Evolutionary conservation across 305 asterid genomes (phyloP).

Genomic region (Striga hermonthica): DNA sequence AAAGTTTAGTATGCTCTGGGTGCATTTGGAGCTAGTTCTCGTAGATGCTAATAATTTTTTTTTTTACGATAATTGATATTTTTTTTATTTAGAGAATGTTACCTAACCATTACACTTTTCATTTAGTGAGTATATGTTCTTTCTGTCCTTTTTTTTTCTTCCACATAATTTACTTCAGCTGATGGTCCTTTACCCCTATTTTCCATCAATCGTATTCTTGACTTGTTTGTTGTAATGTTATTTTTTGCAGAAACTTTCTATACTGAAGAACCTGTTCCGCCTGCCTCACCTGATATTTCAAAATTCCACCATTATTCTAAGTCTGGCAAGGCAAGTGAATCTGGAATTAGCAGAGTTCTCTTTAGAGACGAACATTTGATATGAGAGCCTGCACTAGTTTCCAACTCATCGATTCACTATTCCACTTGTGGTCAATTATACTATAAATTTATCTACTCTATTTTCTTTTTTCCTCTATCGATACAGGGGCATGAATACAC

Average conservation of each 20-base stretch:
- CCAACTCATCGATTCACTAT: too few relatives aligned
- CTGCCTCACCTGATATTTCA: constrained; percentile 44
- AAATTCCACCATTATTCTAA: constrained; percentile 40
- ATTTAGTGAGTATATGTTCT: not conserved
- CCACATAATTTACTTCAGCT: not conserved
- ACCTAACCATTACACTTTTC: not conserved
- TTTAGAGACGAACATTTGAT: too few relatives aligned
- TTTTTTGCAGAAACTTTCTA: constrained; percentile 36
- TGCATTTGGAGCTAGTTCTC: too few relatives aligned
- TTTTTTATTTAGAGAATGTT: too few relatives aligned
- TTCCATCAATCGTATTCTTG: constrained; percentile 11
- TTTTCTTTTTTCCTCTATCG: constrained; percentile 16
- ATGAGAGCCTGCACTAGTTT: too few relatives aligned
- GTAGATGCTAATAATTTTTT: too few relatives aligned
- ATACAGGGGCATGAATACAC: constrained; percentile 41
- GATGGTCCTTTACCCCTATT: not conserved
- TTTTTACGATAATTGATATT: too few relatives aligned
- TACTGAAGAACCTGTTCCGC: constrained; percentile 39
- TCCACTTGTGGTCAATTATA: too few relatives aligned
- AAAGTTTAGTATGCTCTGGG: too few relatives aligned
- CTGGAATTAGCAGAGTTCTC: not conserved
- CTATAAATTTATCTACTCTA: not conserved
- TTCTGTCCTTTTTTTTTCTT: not conserved
- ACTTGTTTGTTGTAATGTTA: constrained; percentile 24
- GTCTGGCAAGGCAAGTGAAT: constrained; percentile 45